A percentile compares a stretch with the other conserved stretches of the same genome.
These are phyloP conservation scores for Rhodotorula graminis DNA, from an alignment of 768 basidiomycete species.

Conservation along the genomic window DNA sequence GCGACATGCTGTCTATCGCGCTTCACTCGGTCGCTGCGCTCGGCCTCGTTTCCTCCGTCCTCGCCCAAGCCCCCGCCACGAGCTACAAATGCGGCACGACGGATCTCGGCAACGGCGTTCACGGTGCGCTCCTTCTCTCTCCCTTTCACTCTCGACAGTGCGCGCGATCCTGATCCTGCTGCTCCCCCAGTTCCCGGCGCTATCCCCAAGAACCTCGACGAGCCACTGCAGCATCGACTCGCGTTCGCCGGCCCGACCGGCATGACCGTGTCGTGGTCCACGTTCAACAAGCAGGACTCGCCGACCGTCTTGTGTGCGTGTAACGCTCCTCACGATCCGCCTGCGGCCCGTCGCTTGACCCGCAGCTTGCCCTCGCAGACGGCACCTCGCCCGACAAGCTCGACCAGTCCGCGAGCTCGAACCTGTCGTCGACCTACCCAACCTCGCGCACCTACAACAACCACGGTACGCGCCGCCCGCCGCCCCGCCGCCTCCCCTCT, in stretches of 20 bases:
- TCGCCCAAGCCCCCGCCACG: not conserved
- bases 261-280: slow-evolving; percentile 31
- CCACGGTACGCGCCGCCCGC: slow-evolving; percentile 1
- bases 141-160: not conserved
- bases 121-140: not conserved
- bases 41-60: not conserved
- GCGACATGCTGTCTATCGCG: no score
- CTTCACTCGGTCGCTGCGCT: not conserved
- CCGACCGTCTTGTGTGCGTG: slow-evolving; percentile 14
- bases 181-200: slow-evolving; percentile 20
- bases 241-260: slow-evolving; percentile 25
- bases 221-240: slow-evolving; percentile 37
- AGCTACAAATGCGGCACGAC: not conserved
- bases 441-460: slow-evolving; percentile 31
- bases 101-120: slow-evolving; percentile 24
- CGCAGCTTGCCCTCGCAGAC: not conserved
- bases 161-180: not conserved
- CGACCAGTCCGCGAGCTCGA: not conserved
- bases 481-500: no score
- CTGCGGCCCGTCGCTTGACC: not conserved
- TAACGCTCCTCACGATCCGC: no score
- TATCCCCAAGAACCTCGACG: slow-evolving; percentile 16
- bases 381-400: slow-evolving; percentile 12
- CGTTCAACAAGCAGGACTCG: slow-evolving; percentile 12
- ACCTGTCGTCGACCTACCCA: slow-evolving; percentile 18